These are phyloP conservation scores for Ophiostoma himal-ulmi DNA, from an alignment of 2,329 filamentous ascomycete species.

Conservation along the genomic window DNA sequence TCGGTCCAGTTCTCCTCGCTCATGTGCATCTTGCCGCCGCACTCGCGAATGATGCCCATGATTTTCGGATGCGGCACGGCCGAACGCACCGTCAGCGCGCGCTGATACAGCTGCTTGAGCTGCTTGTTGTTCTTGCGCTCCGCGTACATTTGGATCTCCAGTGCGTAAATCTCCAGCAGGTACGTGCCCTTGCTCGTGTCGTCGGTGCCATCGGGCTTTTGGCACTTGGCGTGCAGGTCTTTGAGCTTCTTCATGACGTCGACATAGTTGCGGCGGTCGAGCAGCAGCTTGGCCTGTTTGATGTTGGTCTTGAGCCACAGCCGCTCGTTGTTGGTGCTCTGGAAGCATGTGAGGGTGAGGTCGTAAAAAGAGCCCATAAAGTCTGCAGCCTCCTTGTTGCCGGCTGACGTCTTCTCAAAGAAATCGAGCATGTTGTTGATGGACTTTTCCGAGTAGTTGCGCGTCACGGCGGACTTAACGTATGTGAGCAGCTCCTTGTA, in stretches of 20 bases:
- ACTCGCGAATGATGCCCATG: constrained; percentile 98
- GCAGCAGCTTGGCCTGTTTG: constrained; percentile 84
- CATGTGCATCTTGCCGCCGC: constrained; percentile 99
- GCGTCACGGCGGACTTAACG: constrained; percentile 91
- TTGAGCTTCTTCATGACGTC: constrained; percentile 75
- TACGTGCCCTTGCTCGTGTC: constrained; percentile 96
- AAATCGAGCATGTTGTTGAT: constrained; percentile 99
- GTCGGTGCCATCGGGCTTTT: constrained; percentile 77
- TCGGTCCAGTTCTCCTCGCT: constrained; percentile 99
- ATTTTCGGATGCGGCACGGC: constrained; percentile 97
- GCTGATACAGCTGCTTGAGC: constrained; percentile 85
- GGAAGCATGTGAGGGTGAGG: constrained; percentile 86
- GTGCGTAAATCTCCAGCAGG: constrained; percentile 86
- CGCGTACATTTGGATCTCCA: constrained; percentile 98
- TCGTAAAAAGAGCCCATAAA: constrained; percentile 97
- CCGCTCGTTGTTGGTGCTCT: constrained; percentile 94
- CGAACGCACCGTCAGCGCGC: constrained; percentile 86
- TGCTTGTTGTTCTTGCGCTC: constrained; percentile 97
- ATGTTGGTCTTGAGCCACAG: constrained; percentile 98
- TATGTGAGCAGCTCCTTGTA: constrained; percentile 95
- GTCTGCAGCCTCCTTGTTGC: constrained; percentile 63
- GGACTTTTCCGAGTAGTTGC: constrained; percentile 98
- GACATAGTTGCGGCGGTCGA: constrained; percentile 84
- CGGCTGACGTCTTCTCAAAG: constrained; percentile 81
- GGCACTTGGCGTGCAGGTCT: constrained; percentile 84